Evolutionary conservation across 208 protist genomes (phyloP).

Genomic region (Trypanosoma melophagium): DNA sequence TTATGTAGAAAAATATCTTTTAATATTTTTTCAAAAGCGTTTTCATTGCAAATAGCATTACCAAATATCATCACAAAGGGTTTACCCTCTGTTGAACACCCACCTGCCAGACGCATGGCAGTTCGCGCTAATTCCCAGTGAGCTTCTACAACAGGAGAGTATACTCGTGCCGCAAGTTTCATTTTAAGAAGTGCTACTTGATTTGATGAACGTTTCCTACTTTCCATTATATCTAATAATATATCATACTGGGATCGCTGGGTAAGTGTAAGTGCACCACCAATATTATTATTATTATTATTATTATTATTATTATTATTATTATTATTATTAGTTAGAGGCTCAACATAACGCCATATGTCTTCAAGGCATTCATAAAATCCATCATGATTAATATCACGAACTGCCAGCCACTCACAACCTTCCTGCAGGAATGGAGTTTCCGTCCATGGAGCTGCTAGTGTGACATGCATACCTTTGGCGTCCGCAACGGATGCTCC

Average conservation of each 20-base stretch:
- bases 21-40: slow-evolving; percentile 6
- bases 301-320: too few species aligned
- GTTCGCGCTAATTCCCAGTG: slow-evolving; percentile 52
- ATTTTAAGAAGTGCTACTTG: slow-evolving; percentile 33
- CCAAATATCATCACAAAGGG: slow-evolving; percentile 25
- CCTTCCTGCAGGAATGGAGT: slow-evolving; percentile 62
- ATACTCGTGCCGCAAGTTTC: slow-evolving; percentile 51
- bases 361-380: slow-evolving; percentile 57
- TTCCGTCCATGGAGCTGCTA: slow-evolving; percentile 68
- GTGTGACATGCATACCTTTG: slow-evolving; percentile 44
- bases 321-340: background rate
- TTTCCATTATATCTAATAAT: slow-evolving; percentile 22
- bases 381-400: background rate
- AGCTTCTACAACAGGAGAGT: slow-evolving; percentile 63
- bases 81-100: slow-evolving; percentile 19
- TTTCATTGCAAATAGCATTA: slow-evolving; percentile 19
- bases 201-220: slow-evolving; percentile 1
- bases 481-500: background rate
- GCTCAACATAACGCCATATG: slow-evolving; percentile 25
- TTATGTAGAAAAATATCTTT: background rate
- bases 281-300: background rate
- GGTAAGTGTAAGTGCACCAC: slow-evolving; percentile 23
- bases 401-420: slow-evolving; percentile 50
- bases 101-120: slow-evolving; percentile 14
- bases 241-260: slow-evolving; percentile 41